Base-by-base conservation (phyloP, 1,284 basidiomycete species). In the Fomitopsis palustris region DNA sequence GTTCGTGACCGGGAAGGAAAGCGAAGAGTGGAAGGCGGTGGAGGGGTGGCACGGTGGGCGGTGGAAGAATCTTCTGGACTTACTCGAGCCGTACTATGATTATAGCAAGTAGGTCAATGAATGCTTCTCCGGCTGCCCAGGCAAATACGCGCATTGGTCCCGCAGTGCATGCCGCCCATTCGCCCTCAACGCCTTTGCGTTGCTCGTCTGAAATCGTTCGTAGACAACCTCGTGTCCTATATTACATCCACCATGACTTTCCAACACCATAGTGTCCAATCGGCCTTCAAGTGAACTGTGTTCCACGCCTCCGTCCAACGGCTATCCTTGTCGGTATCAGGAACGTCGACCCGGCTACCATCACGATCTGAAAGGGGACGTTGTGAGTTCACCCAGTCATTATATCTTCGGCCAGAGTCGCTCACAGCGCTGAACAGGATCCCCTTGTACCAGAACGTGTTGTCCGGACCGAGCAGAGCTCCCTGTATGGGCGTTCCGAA, bases 11-110 rank as follows among this genome's bases (percentile, higher is more conserved):
- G 68, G 65, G 8, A 62, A 60, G 45, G 64, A 68, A 10, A 61
- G 59, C 31, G 58, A 64, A 55, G 64, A 64, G 37, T 70, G 66
- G 67, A 59, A 58, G 55, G 37, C 49, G 23, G 41, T 70, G 12
- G 54, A 55, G 31, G 37, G 29, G n/a, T 67, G 61, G 59, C 54
- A 70, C 47, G 64, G 53, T 9, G 69, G 68, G 1, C 57, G 58
- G 19, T 68, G 67, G 67, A 58, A 45, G 27, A 59, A 41, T 51
- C 56, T 61, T 19, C 8, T 65, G 54, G 49, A 60, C 8, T 53
- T 51, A 2, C 58, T 68, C 16, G 60, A 67, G 45, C 45, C 45
- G 5, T 47, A 21, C 19, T 47, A 1, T n/a, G 45, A 47, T 21
- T 29, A 29, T 10, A 47, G 45, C n/a, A 23, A 27, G 21, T 47